Evolutionary conservation across 2,329 filamentous ascomycete genomes (phyloP).

Genomic region (Pseudogymnoascus sp.): DNA sequence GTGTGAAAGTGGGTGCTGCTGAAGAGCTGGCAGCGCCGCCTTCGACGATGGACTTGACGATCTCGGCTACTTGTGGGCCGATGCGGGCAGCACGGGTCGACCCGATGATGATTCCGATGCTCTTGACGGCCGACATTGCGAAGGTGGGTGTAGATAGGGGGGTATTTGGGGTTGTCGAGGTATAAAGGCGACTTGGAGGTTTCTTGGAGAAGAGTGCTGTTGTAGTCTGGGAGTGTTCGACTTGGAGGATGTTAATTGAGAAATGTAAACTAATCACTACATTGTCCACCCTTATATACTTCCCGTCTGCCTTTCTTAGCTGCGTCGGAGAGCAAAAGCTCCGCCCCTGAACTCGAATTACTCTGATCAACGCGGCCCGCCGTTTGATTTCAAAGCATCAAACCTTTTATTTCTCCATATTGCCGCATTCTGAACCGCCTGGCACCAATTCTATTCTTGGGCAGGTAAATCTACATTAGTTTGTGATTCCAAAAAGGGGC

Average conservation of each 20-base stretch:
- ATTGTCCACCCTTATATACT: not conserved
- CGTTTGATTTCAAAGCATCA: not conserved
- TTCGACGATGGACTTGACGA: constrained; percentile 28
- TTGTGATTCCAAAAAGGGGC: not conserved
- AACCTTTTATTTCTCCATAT: not conserved
- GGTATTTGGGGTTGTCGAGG: not conserved
- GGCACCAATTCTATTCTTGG: not conserved
- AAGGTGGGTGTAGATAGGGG: not conserved
- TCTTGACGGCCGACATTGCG: not conserved
- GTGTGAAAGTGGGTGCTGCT: constrained; percentile 20
- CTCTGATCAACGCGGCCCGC: not conserved
- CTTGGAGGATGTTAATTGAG: not conserved
- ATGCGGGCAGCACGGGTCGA: constrained; percentile 31
- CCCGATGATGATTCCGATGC: constrained; percentile 30
- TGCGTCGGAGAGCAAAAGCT: not conserved
- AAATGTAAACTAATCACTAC: not conserved
- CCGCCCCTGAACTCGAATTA: not conserved
- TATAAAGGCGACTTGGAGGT: not conserved
- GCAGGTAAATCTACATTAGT: too few species aligned
- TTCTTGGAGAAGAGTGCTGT: not conserved
- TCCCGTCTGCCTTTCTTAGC: not conserved
- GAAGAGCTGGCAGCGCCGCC: constrained; percentile 15
- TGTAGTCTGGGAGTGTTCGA: not conserved
- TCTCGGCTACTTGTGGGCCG: constrained; percentile 30
- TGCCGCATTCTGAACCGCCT: not conserved